Base-by-base conservation (phyloP, 768 basidiomycete genomes). In the Leucosporidium yakuticum region DNA sequence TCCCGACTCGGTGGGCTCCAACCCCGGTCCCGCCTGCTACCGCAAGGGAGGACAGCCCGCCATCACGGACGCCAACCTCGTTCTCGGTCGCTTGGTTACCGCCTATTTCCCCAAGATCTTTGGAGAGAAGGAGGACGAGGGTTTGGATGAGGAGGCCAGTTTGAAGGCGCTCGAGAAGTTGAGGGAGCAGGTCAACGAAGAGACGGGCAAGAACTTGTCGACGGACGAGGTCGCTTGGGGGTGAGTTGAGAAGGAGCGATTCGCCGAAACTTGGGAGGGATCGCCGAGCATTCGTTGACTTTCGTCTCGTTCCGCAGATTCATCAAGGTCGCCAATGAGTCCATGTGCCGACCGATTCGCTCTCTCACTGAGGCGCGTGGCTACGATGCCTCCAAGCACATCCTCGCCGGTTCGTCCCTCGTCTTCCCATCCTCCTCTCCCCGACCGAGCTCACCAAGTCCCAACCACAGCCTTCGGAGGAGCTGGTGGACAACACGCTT, bases 91-190 rank as follows among this genome's bases (percentile, higher is more conserved):
- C 0, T 83, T 97, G 54, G 82, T 96, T 11, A 89, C 92, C 0
- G 87, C 89, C 66, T 91, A 88, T 77, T 96, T 96, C 81, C 93
- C 93, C 2, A 92, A 91, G 19, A 96, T 95, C 65, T 97, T 96
- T 74, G 93, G 94, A 27, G 87, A 88, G 75, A 85, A 84, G 2
- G 94, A 93, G 79, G 86, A 89, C 74, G 90, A 96, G 74, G 84
- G 88, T 4, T 79, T 96, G 31, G 91, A 96, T 75, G 80, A 82
- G 7, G 84, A 88, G 31, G 91, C 90, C 4, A 87, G 89, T 2
- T 78, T 80, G 23, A 74, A 73, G 1, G 85, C 85, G 14, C 92
- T 96, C 70, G 87, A 89, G 74, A 80, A 81, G 62, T 76, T 95
- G 9, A 83, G 84, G 0, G 78, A 82, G 61, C 84, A 88, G 63